Base-by-base conservation (phyloP, 164 flowering plant genomes). In the Pachysandra terminalis region DNA sequence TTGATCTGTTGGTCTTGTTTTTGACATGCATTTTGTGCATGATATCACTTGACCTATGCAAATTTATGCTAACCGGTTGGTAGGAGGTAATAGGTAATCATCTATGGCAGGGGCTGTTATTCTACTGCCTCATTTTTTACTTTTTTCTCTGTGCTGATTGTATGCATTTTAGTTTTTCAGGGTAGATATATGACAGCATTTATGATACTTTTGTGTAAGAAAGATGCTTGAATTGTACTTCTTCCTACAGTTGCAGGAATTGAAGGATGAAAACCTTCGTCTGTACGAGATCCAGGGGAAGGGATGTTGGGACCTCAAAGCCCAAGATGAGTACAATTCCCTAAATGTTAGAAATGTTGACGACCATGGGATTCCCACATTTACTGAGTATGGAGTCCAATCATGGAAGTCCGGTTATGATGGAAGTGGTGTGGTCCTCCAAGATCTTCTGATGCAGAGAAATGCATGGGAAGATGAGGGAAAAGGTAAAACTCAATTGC, bases 221-320 rank as follows among this genome's bases (percentile, higher is more conserved):
- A 35, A 52, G 15, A 22, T 22, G 32, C 52, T 61, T 59, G 45
- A 63, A 73, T 28, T n/a, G n/a, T n/a, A n/a, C n/a, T 26, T 8
- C 13, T 56, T 19, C 54, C 12, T 61, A 52, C 79, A 88, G 90
- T 63, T 88, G 68, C 83, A 77, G 74, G 73, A 74, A 71, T 61
- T 84, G 61, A 86, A 76, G 74, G 77, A 77, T 57, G 86, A 86
- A 73, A 83, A 79, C 67, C 68, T 65, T 53, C 73, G 69, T 54
- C 75, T 85, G 64, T 83, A 77, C 52, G 82, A 84, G 71, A 66
- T 74, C 61, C 78, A 72, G 27, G 75, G 69, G 6, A 82, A 85
- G 73, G 75, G 53, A 25, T 19, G n/a, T 16, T 77, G 75, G 80
- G 61, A 65, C 60, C 12, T 66, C 21, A 70, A 51, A 62, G 74